Conservation (phyloP, 2,329 filamentous ascomycete genomes). For the Aspergillus glaucus region DNA sequence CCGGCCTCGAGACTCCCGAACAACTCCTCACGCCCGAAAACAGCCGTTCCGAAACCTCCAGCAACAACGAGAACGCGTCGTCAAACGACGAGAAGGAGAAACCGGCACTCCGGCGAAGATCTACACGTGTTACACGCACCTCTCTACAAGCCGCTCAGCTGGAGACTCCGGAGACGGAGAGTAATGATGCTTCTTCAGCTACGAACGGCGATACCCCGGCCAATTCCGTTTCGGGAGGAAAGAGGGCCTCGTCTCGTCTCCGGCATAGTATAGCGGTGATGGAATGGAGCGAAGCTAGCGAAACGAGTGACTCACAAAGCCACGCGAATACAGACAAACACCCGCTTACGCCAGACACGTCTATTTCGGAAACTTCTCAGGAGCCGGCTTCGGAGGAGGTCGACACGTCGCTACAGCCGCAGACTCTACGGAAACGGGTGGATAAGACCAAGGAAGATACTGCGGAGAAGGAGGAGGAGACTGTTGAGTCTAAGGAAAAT, state of each 20-base stretch:
- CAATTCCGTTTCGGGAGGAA: slow-evolving; percentile 28
- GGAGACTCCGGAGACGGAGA: slow-evolving; percentile 17
- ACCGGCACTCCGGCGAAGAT: slow-evolving; percentile 23
- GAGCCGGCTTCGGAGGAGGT: slow-evolving; percentile 18
- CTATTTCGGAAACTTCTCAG: slow-evolving; percentile 29
- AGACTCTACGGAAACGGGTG: slow-evolving; percentile 26
- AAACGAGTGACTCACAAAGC: slow-evolving; percentile 7
- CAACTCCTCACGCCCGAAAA: slow-evolving; percentile 39
- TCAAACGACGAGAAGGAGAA: slow-evolving; percentile 25
- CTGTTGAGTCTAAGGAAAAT: slow-evolving; percentile 13
- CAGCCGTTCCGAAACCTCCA: slow-evolving; percentile 39
- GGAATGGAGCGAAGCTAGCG: slow-evolving; percentile 25
- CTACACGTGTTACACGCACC: slow-evolving; percentile 36
- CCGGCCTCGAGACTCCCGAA: slow-evolving; percentile 30
- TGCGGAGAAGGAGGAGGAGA: slow-evolving; percentile 16
- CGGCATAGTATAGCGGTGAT: slow-evolving; percentile 38
- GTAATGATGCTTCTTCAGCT: slow-evolving; percentile 8
- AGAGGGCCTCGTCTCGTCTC: slow-evolving; percentile 31
- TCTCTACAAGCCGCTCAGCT: slow-evolving; percentile 27
- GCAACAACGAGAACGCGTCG: slow-evolving; percentile 31
- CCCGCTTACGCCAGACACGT: slow-evolving; percentile 27
- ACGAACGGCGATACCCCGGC: slow-evolving; percentile 33
- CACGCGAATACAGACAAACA: slow-evolving; percentile 17
- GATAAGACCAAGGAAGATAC: slow-evolving; percentile 22
- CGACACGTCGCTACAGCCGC: slow-evolving; percentile 21